A percentile compares a stretch with the other conserved stretches of the same genome.
Evolutionary conservation across 352 stramenopile species (phyloP).

Genomic region (Lagenidium sp.): DNA sequence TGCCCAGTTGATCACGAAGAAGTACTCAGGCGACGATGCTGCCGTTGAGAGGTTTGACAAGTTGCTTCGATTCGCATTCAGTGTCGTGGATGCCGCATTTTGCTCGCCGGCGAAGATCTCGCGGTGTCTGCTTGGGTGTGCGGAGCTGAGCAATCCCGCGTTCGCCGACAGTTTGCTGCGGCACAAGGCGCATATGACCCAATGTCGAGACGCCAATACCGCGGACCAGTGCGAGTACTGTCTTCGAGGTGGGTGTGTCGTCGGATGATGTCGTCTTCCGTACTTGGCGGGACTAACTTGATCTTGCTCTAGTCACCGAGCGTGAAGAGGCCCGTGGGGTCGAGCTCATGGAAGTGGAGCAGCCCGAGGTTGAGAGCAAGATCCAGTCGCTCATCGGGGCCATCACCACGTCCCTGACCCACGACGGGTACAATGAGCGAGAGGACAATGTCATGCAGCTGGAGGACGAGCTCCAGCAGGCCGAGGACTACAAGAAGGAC

Average conservation of each 20-base stretch:
- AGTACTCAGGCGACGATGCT: constrained; percentile 3
- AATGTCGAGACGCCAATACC: too few relatives aligned
- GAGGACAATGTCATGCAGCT: constrained; percentile 20
- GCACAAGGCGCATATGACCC: constrained; percentile 19
- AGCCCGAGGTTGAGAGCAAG: constrained; percentile 11
- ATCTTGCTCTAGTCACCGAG: constrained; percentile 8
- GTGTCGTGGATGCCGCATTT: constrained; percentile 21
- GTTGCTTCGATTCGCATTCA: constrained; percentile 10
- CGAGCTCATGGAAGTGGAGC: constrained; percentile 19
- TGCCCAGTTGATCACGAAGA: constrained; percentile 7
- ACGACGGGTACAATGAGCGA: constrained; percentile 13
- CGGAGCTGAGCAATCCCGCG: too few relatives aligned
- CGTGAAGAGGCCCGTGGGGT: constrained; percentile 16
- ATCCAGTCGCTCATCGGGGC: constrained; percentile 12
- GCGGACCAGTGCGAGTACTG: constrained; percentile 21
- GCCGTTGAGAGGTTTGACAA: constrained; percentile 8
- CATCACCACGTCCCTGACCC: constrained; percentile 15
- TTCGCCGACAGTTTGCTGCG: too few relatives aligned
- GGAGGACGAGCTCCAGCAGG: constrained; percentile 21
- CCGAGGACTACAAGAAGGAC: constrained; percentile 15
- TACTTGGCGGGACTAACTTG: background rate
- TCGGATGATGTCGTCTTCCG: background rate
- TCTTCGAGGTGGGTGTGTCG: constrained; percentile 14
- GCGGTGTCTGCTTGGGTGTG: constrained; percentile 17
- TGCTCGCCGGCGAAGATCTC: constrained; percentile 15